Base-by-base conservation (phyloP, 1,139 yeast genomes). In the Pichia sp. region DNA sequence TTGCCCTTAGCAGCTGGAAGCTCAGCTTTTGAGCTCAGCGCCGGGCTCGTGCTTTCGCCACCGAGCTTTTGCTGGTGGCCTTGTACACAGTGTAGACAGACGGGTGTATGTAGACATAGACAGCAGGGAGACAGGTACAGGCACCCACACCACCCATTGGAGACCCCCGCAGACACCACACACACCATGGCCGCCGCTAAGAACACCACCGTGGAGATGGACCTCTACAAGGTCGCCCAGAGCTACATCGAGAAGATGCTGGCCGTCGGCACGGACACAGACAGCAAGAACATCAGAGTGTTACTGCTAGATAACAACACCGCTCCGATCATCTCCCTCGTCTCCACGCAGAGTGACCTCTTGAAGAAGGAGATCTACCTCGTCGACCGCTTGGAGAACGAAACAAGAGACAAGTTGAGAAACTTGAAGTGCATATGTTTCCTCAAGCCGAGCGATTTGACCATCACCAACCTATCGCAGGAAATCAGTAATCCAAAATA, bases 261-360 rank as follows among this genome's bases (percentile, higher is more conserved):
- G 20, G 70, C 61, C 11, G 53, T 40, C 19, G 44, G 11, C 3
- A 56, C 50, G 44, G 53, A 55, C 33, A 46, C 38, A 17, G 18
- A 39, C 18, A 44, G 42, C n/a, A 46, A 34, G 14, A 24, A 44
- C 6, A 56, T 91, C 48, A 81, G 80, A 54, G 95, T 91, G 31
- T 72, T 93, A 34, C 72, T 93, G 38, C 74, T 94, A 48, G 99
- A 93, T 63, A 71, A 77, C 47, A 73, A 75, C 55, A 93, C 99
- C 1, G 86, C 95, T 15, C 76, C 90, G 0, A 80, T 90, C 27
- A 80, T 94, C 20, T 89, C 97, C 15, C 76, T 93, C 77, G 81
- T 86, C 56, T 80, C 95, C 38, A 85, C 96, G 3, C 99, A 94
- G 65, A 83, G 95, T 6, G 86, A 84, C 54, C 73, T 93, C 44